Evolutionary conservation across 345 rosid species (phyloP), one percentile per base, ranked within the genome.

Genomic region (Populus tremula): DNA sequence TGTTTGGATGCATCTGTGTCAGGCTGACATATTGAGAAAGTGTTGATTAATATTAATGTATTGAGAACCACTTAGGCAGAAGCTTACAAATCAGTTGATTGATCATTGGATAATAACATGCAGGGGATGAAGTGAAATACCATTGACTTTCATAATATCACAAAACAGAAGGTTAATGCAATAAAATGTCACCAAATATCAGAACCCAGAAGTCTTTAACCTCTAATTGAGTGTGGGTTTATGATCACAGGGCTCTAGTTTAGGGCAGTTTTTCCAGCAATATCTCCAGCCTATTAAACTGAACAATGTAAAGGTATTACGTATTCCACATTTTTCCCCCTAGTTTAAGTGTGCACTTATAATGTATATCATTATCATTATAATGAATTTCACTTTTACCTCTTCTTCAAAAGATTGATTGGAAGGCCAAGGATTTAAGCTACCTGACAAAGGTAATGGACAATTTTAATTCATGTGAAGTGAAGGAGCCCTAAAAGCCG

Each of bases 261-360:
- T 96, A 88, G 99, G 98, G 72, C 97, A 91, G 86, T 96, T 94
- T 84, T 96, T 87, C 88, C 85, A 81, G 74, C 90, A 91, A 69
- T 96, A 93, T 83, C 97, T 96, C 71, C 90, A 85, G 76, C 98
- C 99, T 63, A 96, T 96, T 74, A 96, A 92, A 85, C 85, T 96
- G 85, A 96, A 96, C 83, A 93, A 91, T 79, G 90, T 90, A 75
- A 85, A 86, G 91, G 99, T 93, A 79, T 76, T 67, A 25, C 43
- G 25, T 29, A 67, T 36, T 76, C 78, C 5, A 56, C 66, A 8
- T 77, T 10, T 63, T 18, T 70, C 67, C 45, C 36, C 39, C 56
- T 38, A 29, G 66, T 64, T 79, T 13, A 70, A 74, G 6, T 54
- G 69, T 67, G 27, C 6, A 66, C 82, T 64, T 41, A 54, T 77